phyloP scores from a whole-genome alignment of 257 asterid genomes.

The Solanum paucissectum region DNA sequence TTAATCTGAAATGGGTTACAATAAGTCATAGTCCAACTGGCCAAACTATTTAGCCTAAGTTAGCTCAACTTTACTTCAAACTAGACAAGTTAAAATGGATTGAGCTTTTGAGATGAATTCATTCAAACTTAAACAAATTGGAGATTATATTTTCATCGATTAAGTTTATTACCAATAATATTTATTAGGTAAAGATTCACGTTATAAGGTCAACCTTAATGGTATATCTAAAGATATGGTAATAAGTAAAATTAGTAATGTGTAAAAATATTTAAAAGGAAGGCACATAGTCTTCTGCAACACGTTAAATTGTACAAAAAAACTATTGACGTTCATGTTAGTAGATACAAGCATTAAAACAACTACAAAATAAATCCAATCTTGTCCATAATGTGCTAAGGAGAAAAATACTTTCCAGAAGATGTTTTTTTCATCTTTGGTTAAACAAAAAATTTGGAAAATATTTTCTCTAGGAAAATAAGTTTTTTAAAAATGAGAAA shows the following conservation, averaged over 20 bases:
- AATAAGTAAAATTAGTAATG: neutral
- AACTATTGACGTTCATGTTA: neutral
- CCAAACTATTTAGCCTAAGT: neutral
- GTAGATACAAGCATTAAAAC: neutral
- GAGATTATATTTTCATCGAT: neutral
- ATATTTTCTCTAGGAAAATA: too few species aligned
- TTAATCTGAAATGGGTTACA: too few species aligned
- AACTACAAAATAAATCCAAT: neutral
- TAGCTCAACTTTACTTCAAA: neutral
- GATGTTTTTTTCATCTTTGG: too few species aligned
- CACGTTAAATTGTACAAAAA: neutral
- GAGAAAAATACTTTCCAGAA: neutral
- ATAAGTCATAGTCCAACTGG: too few species aligned
- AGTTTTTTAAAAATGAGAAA: too few species aligned
- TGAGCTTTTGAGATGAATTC: neutral
- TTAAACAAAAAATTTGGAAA: neutral
- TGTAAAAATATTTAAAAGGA: neutral
- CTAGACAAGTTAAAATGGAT: neutral
- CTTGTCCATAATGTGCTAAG: neutral
- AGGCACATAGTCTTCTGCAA: neutral
- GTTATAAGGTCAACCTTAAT: neutral
- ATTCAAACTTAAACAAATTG: neutral
- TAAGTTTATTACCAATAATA: neutral
- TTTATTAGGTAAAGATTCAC: neutral
- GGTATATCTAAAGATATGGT: neutral